Evolutionary conservation across 495 filamentous ascomycete genomes (phyloP), one percentile per base, ranked within the genome.

Genomic region (Neurospora cerealis): DNA sequence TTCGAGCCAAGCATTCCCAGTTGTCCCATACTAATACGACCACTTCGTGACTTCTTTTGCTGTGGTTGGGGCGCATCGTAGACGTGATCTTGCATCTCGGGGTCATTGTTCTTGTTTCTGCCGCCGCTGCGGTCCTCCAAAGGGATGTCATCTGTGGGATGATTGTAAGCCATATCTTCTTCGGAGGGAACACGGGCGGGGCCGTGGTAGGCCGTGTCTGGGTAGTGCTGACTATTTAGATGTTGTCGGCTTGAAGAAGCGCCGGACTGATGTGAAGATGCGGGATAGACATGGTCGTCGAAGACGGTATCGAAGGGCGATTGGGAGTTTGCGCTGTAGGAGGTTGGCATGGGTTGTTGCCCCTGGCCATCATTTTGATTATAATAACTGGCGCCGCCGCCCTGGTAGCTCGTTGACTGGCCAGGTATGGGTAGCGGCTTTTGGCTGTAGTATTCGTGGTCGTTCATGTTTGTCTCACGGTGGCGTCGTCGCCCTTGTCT

Each of bases 391-490:
- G 83, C 6, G 6, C 54, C 54, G 32, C 78, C 71, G 73, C 78
- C 71, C 74, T 79, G 73, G 66, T 78, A 78, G 37, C 69, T 73
- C 72, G 77, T 66, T 21, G 70, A 70, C 21, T 54, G 77, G 60
- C 54, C 54, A 79, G 79, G 75, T 79, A 39, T 38, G 46, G 77
- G 81, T 32, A 80, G 80, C 75, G 88, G 84, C 73, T 83, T 84
- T 70, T 83, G 79, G 79, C 88, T 87, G 84, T 94, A 94, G 82
- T 94, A 94, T 73, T 93, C 91, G 85, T 94, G 92, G 74, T 93
- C 87, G 71, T 93, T 91, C 93, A 96, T 97, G 15, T 66, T 13
- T 41, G 73, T 36, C 42, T 34, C n/a, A 24, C 37, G 13, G 70
- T 28, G 37, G 37, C 32, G 32, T 70, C 42, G 54, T 32, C 19